Conservation (phyloP, 2,329 filamentous ascomycete species). For the Pyricularia pennisetigena region DNA sequence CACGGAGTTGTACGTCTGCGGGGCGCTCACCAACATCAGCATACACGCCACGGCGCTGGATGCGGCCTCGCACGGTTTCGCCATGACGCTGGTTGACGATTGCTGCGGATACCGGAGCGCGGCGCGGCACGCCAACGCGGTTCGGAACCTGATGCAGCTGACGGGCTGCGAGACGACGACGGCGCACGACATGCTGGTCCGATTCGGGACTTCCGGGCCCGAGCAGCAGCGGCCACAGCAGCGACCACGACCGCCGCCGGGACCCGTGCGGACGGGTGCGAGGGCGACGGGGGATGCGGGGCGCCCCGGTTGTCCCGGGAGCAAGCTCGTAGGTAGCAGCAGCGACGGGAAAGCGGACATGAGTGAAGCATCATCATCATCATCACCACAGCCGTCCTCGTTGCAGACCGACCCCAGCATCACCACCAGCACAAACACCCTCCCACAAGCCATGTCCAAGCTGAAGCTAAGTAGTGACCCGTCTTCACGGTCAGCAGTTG, state of each 20-base stretch:
- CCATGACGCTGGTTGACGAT: conserved; percentile 80
- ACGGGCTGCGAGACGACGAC: conserved; percentile 62
- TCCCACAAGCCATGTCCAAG: not conserved
- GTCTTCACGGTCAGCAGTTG: conserved; percentile 7
- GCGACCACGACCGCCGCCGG: not conserved
- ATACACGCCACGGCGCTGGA: conserved; percentile 88
- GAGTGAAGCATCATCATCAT: not conserved
- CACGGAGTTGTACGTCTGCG: conserved; percentile 83
- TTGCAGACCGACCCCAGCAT: not conserved
- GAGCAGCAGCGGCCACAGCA: not conserved
- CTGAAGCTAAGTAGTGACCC: conserved; percentile 10
- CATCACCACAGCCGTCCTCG: not conserved
- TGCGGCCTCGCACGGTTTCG: conserved; percentile 76
- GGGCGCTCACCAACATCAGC: conserved; percentile 76
- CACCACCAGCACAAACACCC: not conserved
- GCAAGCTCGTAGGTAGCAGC: conserved; percentile 14
- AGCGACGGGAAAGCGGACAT: not conserved
- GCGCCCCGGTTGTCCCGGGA: not conserved
- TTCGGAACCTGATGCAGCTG: conserved; percentile 61
- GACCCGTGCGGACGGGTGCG: not conserved
- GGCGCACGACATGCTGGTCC: conserved; percentile 45
- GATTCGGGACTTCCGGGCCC: conserved; percentile 8
- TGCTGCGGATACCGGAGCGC: conserved; percentile 74
- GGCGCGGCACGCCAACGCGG: conserved; percentile 57
- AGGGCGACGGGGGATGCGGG: not conserved